phyloP scores from a whole-genome alignment of 306 rosid genomes.

The Chamaecrista fasciculata region DNA sequence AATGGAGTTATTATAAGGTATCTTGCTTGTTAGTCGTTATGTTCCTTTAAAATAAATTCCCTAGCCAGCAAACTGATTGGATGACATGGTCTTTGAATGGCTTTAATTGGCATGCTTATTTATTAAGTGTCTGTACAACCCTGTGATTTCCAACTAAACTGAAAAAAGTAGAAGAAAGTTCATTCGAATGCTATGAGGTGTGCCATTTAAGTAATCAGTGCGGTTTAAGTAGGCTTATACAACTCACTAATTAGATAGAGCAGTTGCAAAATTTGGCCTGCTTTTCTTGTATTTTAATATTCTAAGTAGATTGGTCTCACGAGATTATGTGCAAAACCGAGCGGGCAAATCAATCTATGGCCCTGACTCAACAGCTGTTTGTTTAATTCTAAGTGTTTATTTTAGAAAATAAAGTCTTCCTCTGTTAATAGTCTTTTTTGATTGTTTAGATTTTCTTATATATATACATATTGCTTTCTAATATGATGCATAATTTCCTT shows the following conservation, averaged over 20 bases:
- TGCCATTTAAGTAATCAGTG: neutral
- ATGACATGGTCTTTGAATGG: neutral
- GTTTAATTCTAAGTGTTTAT: neutral
- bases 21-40: conserved; percentile 8
- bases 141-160: neutral
- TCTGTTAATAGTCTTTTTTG: neutral
- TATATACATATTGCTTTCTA: neutral
- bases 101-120: conserved; percentile 6
- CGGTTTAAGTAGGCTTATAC: neutral
- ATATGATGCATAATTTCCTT: conserved; percentile 1
- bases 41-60: neutral
- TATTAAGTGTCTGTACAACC: neutral
- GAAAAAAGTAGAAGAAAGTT: neutral
- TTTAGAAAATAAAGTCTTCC: neutral
- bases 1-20: conserved; percentile 96
- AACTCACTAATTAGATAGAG: neutral
- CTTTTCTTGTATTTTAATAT: neutral
- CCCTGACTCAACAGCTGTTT: neutral
- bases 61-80: neutral
- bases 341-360: neutral
- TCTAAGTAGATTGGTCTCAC: neutral
- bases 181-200: neutral
- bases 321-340: neutral
- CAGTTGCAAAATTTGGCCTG: neutral
- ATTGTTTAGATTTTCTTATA: neutral